Percentiles rank a stretch among this genome's conserved stretches.
Conservation (phyloP, 768 basidiomycete genomes). For the Lyophyllum shimeji region DNA sequence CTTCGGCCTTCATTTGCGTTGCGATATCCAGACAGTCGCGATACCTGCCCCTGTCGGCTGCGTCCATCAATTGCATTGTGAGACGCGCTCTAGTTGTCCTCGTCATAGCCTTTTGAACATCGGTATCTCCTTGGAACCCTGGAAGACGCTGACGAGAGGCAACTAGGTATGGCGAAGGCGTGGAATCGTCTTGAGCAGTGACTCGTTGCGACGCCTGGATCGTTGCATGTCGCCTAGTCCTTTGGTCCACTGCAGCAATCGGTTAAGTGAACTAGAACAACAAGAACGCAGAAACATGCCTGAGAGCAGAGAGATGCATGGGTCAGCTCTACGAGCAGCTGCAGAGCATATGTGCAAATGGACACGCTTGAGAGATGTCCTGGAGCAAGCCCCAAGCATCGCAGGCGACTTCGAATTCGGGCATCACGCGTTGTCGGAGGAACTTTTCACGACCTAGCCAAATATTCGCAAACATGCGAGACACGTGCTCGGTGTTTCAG, state of each 20-base stretch:
- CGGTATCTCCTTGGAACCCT: constrained; percentile 12
- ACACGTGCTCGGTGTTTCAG: constrained; percentile 19
- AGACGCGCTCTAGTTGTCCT: constrained; percentile 25
- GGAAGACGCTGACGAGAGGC: constrained; percentile 9
- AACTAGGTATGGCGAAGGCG: constrained; percentile 5
- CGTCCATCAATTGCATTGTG: constrained; percentile 33
- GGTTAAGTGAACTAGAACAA: neutral
- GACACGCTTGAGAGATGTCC: constrained; percentile 9
- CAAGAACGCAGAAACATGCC: constrained; percentile 7
- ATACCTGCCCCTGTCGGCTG: constrained; percentile 36
- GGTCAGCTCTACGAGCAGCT: neutral
- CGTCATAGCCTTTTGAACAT: constrained; percentile 14
- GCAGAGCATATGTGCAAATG: constrained; percentile 3
- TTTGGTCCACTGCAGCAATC: neutral
- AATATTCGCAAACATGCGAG: constrained; percentile 13
- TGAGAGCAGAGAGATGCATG: neutral
- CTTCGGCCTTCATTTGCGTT: constrained; percentile 55
- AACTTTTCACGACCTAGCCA: constrained; percentile 15
- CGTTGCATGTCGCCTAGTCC: constrained; percentile 10
- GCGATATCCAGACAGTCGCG: constrained; percentile 43
- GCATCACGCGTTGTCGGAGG: neutral
- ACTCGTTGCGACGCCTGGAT: neutral
- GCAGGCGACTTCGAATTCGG: neutral
- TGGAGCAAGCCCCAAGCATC: constrained; percentile 15
- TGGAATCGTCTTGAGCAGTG: constrained; percentile 1